Evolutionary conservation across 1,284 basidiomycete species (phyloP).

Genomic region (Lignosus rhinocerotis): DNA sequence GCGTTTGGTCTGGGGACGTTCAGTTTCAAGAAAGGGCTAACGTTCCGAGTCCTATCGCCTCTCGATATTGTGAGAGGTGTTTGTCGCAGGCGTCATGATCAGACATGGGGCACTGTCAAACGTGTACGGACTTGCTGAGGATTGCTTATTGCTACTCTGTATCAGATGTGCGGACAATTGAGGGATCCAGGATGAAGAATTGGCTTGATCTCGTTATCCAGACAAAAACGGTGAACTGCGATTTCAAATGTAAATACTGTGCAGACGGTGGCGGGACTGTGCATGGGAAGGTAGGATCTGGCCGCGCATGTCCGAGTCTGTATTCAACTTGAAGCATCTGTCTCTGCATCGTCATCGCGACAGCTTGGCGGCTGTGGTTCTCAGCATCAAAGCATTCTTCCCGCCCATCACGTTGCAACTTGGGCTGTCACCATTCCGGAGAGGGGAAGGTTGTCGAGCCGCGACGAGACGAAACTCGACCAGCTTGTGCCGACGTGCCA

Average conservation of each 20-base stretch:
- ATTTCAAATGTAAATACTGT: neutral
- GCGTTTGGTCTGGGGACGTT: too few relatives aligned
- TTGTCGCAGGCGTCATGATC: too few relatives aligned
- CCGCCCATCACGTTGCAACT: slow-evolving; percentile 14
- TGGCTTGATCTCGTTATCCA: neutral
- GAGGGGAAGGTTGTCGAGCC: slow-evolving; percentile 18
- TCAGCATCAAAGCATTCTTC: slow-evolving; percentile 18
- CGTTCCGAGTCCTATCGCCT: too few relatives aligned
- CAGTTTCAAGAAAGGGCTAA: too few relatives aligned
- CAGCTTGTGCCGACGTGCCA: neutral
- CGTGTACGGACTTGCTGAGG: too few relatives aligned
- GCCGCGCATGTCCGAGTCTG: neutral
- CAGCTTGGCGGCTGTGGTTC: slow-evolving; percentile 13
- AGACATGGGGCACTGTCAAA: too few relatives aligned
- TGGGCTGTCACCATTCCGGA: neutral
- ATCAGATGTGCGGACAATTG: too few relatives aligned
- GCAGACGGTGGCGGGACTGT: neutral
- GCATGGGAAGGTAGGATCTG: neutral
- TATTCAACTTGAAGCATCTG: neutral
- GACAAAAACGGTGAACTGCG: neutral
- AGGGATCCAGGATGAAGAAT: too few relatives aligned
- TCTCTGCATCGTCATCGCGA: slow-evolving; percentile 23
- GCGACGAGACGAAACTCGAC: slow-evolving; percentile 24
- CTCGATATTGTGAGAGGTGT: too few relatives aligned
- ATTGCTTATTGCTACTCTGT: too few relatives aligned